phyloP scores from a whole-genome alignment of 2,329 filamentous ascomycete species.

The Acrocalymma vagum region DNA sequence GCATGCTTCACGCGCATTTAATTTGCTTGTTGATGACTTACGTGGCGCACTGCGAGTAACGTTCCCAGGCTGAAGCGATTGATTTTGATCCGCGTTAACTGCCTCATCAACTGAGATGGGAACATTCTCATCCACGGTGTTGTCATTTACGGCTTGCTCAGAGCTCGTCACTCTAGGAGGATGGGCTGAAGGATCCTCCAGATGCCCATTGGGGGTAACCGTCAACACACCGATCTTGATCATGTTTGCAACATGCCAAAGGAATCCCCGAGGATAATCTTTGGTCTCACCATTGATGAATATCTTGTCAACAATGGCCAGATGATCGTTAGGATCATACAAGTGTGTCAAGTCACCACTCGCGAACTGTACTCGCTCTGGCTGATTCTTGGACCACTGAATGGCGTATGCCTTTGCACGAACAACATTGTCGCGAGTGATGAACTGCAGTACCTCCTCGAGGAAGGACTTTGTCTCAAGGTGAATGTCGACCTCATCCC shows the following conservation, averaged over 20 bases:
- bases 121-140: no score
- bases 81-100: no score
- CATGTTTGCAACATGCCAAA: constrained; percentile 39
- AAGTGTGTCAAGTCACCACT: constrained; percentile 20
- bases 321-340: constrained; percentile 24
- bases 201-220: no score
- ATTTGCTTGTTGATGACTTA: no score
- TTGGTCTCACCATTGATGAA: constrained; percentile 34
- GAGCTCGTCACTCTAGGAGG: no score
- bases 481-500: constrained; percentile 43
- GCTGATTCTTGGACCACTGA: constrained; percentile 30
- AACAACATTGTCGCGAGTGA: constrained; percentile 31
- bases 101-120: no score
- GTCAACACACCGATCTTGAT: constrained; percentile 2
- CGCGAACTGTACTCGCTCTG: constrained; percentile 26
- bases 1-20: no score
- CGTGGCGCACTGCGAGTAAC: no score
- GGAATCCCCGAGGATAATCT: constrained; percentile 32
- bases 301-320: constrained; percentile 36
- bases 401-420: constrained; percentile 26
- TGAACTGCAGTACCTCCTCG: constrained; percentile 34
- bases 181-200: no score
- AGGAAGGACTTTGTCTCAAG: constrained; percentile 38
- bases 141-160: no score
- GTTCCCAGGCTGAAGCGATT: no score